These are phyloP conservation scores for Symmetrospora coprosmae DNA, from an alignment of 768 basidiomycete species.

Conservation along the genomic window DNA sequence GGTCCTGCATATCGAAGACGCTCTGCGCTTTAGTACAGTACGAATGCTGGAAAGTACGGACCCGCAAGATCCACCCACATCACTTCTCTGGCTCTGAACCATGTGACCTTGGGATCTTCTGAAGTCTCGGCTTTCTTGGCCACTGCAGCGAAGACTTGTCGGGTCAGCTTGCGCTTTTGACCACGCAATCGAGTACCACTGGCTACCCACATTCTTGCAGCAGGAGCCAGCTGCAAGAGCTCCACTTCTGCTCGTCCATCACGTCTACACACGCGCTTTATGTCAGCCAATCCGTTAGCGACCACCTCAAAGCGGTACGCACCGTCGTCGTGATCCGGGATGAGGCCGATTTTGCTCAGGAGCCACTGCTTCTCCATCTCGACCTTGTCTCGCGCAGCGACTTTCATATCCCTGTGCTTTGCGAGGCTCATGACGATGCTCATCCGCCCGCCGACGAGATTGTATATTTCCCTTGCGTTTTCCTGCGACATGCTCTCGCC, in stretches of 20 bases:
- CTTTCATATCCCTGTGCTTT: conserved; percentile 38
- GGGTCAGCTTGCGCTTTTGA: not conserved
- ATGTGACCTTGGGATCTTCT: conserved; percentile 4
- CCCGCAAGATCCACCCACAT: too few relatives aligned
- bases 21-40: too few relatives aligned
- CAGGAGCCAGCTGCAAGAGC: conserved; percentile 29
- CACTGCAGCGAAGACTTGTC: not conserved
- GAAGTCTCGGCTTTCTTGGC: conserved; percentile 14
- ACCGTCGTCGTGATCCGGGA: conserved; percentile 48
- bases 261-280: too few relatives aligned
- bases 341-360: conserved; percentile 62
- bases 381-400: conserved; percentile 43
- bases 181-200: conserved; percentile 13
- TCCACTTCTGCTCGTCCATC: conserved; percentile 60
- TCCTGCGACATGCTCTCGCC: conserved; percentile 38
- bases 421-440: conserved; percentile 60
- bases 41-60: too few relatives aligned
- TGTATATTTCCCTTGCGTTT: conserved; percentile 43
- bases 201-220: conserved; percentile 25
- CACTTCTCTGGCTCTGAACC: too few relatives aligned
- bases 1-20: conserved; percentile 73
- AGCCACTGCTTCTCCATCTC: conserved; percentile 67
- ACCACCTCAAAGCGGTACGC: too few relatives aligned
- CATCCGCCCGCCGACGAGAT: conserved; percentile 59
- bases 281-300: too few relatives aligned